phyloP scores from a whole-genome alignment of 257 asterid species.

The Sherardia arvensis region DNA sequence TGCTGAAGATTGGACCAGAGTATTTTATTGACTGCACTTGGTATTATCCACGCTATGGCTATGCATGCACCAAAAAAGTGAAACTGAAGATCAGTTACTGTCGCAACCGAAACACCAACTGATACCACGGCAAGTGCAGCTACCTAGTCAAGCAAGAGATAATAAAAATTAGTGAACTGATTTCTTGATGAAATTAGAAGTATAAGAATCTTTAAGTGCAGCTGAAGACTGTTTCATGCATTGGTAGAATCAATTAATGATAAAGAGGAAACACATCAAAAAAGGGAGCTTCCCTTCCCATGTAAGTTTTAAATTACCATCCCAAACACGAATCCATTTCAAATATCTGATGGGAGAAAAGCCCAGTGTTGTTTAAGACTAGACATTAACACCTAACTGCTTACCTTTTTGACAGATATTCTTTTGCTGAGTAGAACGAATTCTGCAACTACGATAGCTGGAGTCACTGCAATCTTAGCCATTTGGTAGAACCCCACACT shows the following conservation, averaged over 20 bases:
- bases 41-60: slow-evolving; percentile 89
- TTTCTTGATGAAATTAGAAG: neutral
- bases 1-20: slow-evolving; percentile 96
- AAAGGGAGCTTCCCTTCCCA: neutral
- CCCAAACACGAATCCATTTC: neutral
- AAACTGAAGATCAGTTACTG: slow-evolving; percentile 91
- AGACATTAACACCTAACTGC: neutral
- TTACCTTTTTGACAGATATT: slow-evolving; percentile 64
- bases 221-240: neutral
- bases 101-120: slow-evolving; percentile 82
- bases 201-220: neutral
- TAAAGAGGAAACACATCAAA: neutral
- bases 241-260: neutral
- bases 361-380: neutral
- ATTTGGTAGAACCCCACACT: slow-evolving; percentile 99
- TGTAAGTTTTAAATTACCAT: neutral
- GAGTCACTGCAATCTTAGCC: slow-evolving; percentile 98
- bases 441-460: slow-evolving; percentile 87
- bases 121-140: slow-evolving; percentile 80
- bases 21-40: slow-evolving; percentile 89
- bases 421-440: slow-evolving; percentile 61
- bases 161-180: neutral
- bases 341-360: neutral
- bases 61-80: slow-evolving; percentile 92
- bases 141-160: slow-evolving; percentile 40